Conservation (phyloP, 768 basidiomycete genomes). For the Lactarius sanguifluus region DNA sequence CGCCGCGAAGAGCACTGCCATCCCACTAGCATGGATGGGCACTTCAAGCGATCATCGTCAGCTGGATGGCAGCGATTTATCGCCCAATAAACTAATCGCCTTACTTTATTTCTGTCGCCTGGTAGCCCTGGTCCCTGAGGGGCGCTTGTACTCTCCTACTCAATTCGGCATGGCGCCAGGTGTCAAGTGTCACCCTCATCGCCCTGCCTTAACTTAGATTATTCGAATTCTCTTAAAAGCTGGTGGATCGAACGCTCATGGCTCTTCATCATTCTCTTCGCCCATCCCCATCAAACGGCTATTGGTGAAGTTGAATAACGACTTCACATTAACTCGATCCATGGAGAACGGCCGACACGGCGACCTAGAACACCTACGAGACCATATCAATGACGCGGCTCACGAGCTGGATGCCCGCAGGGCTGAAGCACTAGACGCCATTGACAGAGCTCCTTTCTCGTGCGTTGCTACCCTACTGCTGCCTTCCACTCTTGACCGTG, state of each 20-base stretch:
- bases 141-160: not conserved
- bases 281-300: not conserved
- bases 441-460: conserved; percentile 87
- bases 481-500: not conserved
- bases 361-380: not conserved
- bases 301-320: not conserved
- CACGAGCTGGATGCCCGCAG: conserved; percentile 62
- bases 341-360: not conserved
- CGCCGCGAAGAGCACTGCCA: not conserved
- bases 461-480: conserved; percentile 38
- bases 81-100: not conserved
- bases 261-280: not conserved
- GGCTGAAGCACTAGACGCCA: conserved; percentile 75
- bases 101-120: not conserved
- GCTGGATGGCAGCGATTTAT: too few relatives aligned
- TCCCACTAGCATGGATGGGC: not conserved
- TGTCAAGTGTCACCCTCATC: not conserved
- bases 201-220: not conserved
- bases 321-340: not conserved
- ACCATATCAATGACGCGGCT: not conserved
- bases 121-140: not conserved
- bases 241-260: not conserved
- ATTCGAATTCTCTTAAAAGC: not conserved
- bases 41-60: too few relatives aligned
- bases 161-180: not conserved